Percentiles rank a stretch among this genome's conserved stretches.
Conservation (phyloP, 768 basidiomycete species). For the Kondoa subrosea region DNA sequence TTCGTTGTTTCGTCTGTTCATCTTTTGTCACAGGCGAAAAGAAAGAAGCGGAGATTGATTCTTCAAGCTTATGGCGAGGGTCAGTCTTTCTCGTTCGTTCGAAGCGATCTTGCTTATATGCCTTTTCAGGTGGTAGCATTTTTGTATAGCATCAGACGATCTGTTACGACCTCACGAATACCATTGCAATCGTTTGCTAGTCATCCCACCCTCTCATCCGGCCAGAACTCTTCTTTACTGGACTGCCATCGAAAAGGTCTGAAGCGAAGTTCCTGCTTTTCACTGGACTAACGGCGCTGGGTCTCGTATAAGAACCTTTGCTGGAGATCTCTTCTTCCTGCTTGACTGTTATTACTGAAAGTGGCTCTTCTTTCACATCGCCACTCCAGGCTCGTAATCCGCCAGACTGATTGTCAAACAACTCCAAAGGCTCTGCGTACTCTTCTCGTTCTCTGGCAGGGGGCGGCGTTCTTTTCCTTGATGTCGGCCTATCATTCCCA, state of each 20-base stretch:
- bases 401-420: not conserved
- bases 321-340: no score
- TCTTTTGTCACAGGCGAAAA: not conserved
- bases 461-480: not conserved
- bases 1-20: not conserved
- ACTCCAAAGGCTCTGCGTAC: not conserved
- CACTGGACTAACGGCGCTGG: not conserved
- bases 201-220: not conserved
- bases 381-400: not conserved
- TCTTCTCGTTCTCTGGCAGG: no score
- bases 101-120: not conserved
- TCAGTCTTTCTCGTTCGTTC: not conserved
- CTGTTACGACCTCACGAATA: no score
- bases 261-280: not conserved
- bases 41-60: slow-evolving; percentile 2
- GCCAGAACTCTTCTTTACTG: not conserved
- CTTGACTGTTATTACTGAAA: not conserved
- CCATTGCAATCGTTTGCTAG: no score
- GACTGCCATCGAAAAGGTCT: not conserved
- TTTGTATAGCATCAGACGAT: not conserved
- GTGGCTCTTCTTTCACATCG: not conserved
- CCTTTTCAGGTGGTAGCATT: not conserved
- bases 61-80: not conserved
- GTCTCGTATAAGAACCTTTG: no score
- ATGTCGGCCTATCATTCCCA: not conserved